Conservation (phyloP, 768 basidiomycete species). For the Naganishia vaughanmartiniae region DNA sequence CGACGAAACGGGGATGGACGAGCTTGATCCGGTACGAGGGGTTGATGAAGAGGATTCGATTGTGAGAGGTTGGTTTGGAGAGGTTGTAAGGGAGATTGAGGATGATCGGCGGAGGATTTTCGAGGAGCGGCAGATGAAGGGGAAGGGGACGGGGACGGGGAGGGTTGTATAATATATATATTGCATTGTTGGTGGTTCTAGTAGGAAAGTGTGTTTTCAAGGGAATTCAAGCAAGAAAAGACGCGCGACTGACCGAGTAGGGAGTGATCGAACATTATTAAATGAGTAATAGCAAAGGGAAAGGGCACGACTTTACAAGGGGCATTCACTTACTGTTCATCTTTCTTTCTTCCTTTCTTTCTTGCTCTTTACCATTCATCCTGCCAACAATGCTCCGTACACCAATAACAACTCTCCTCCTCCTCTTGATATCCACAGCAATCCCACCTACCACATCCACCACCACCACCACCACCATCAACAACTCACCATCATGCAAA, state of each 20-base stretch:
- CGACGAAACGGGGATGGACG: neutral
- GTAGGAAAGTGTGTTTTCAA: no score
- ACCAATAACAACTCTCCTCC: neutral
- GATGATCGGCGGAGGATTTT: neutral
- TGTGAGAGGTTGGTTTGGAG: constrained; percentile 11
- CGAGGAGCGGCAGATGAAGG: neutral
- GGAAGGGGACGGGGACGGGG: neutral
- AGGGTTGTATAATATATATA: neutral
- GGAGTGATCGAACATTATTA: neutral
- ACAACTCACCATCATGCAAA: neutral
- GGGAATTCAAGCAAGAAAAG: neutral
- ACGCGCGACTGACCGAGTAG: neutral
- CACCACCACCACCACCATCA: neutral
- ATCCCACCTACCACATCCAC: neutral
- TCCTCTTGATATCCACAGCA: neutral
- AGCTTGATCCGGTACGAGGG: neutral
- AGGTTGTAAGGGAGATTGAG: constrained; percentile 6
- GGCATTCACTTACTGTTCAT: no score
- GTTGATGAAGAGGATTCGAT: constrained; percentile 11
- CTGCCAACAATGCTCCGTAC: neutral
- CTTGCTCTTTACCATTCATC: no score
- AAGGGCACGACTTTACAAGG: no score
- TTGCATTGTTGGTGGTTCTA: neutral
- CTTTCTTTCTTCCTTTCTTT: no score
- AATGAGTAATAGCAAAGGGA: neutral